These are phyloP conservation scores for Pyrenopolyporus hunteri DNA, from an alignment of 495 filamentous ascomycete genomes.

Conservation along the genomic window DNA sequence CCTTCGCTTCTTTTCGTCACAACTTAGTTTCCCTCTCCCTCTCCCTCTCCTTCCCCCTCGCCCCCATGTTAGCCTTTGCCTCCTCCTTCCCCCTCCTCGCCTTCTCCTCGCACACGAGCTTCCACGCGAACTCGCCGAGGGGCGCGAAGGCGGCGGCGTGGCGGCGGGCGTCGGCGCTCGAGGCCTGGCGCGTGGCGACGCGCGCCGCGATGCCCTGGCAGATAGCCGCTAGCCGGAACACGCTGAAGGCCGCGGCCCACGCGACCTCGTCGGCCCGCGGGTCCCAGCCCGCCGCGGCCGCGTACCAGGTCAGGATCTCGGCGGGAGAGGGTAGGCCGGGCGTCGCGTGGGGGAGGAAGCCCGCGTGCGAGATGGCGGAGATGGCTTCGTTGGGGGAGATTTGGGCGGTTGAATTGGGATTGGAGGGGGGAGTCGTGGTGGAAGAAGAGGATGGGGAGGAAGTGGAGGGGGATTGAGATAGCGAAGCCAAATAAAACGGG, in stretches of 20 bases:
- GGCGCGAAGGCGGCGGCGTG: slow-evolving; percentile 69
- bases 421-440: no score
- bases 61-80: neutral
- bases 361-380: slow-evolving; percentile 44
- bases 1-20: no score
- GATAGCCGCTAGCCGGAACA: slow-evolving; percentile 73
- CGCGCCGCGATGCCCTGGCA: slow-evolving; percentile 94
- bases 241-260: slow-evolving; percentile 70
- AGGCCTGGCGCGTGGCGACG: slow-evolving; percentile 84
- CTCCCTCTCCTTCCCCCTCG: no score
- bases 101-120: slow-evolving; percentile 50
- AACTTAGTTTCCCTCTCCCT: no score
- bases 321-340: slow-evolving; percentile 77
- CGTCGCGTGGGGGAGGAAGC: slow-evolving; percentile 66
- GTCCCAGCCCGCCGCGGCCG: slow-evolving; percentile 72
- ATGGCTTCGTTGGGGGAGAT: slow-evolving; percentile 22
- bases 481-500: slow-evolving; percentile 62
- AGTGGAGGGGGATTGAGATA: slow-evolving; percentile 36
- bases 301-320: slow-evolving; percentile 79
- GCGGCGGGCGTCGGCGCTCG: slow-evolving; percentile 76
- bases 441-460: slow-evolving; percentile 24
- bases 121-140: slow-evolving; percentile 79
- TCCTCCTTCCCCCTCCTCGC: slow-evolving; percentile 10
- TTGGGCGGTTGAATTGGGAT: slow-evolving; percentile 29
- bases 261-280: slow-evolving; percentile 66